A percentile compares a stretch with the other conserved stretches of the same genome.
Conservation (phyloP, 805 yeast species). For the Metschnikowia lachancei region DNA sequence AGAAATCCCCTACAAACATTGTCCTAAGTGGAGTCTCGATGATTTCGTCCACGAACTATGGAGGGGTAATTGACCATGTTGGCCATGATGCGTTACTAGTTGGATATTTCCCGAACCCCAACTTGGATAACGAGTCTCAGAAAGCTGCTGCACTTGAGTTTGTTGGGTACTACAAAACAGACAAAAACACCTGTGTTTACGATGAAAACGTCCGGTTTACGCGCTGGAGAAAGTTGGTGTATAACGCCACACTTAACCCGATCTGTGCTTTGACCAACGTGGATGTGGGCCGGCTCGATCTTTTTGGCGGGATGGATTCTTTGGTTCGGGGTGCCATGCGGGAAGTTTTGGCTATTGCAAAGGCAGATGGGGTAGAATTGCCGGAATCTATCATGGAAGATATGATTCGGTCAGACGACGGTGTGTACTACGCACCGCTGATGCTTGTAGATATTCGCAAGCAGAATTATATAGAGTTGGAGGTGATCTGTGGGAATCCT, state of each 20-base stretch:
- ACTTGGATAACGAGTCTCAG: constrained; percentile 29
- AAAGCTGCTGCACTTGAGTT: constrained; percentile 41
- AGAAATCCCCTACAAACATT: constrained; percentile 32
- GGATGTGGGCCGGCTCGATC: constrained; percentile 52
- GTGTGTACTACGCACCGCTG: constrained; percentile 41
- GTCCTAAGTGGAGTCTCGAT: constrained; percentile 37
- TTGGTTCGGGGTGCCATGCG: constrained; percentile 21
- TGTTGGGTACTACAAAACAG: constrained; percentile 45
- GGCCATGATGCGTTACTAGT: constrained; percentile 26
- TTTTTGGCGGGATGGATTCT: constrained; percentile 22
- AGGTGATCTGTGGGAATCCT: constrained; percentile 41
- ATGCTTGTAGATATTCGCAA: constrained; percentile 41
- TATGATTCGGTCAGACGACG: constrained; percentile 27
- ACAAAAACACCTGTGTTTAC: constrained; percentile 38
- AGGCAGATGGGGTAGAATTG: constrained; percentile 26
- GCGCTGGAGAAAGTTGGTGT: constrained; percentile 67
- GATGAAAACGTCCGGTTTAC: constrained; percentile 47
- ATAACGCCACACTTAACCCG: constrained; percentile 67
- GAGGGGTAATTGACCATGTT: constrained; percentile 27
- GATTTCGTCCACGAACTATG: constrained; percentile 34
- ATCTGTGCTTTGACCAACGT: constrained; percentile 55
- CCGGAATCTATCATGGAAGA: constrained; percentile 20
- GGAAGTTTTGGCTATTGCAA: constrained; percentile 25
- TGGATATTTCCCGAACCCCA: constrained; percentile 34
- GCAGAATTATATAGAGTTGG: constrained; percentile 38